A percentile compares a stretch with the other conserved stretches of the same genome.
Evolutionary conservation across 306 rosid genomes (phyloP).

Genomic region (Cucurbita argyrosperma): DNA sequence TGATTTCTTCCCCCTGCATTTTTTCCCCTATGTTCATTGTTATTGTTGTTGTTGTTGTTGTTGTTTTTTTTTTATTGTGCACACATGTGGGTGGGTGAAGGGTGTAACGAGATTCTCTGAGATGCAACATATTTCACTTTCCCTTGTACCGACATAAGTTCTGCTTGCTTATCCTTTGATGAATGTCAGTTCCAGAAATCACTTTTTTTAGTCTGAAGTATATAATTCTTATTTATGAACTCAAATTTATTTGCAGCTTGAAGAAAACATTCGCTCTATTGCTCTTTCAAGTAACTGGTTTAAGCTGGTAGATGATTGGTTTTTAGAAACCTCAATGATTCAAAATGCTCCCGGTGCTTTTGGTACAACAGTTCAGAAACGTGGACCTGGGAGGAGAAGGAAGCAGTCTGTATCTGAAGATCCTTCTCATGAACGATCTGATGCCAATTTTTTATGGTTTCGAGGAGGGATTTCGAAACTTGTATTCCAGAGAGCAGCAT

Average conservation of each 20-base stretch:
- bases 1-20: too few species aligned
- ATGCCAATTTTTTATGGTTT: slow-evolving; percentile 57
- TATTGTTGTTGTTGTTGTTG: too few species aligned
- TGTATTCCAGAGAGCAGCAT: slow-evolving; percentile 64
- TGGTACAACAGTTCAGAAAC: slow-evolving; percentile 57
- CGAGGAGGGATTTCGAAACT: slow-evolving; percentile 56
- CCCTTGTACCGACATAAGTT: too few species aligned
- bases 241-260: slow-evolving; percentile 53
- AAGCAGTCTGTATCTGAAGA: slow-evolving; percentile 52
- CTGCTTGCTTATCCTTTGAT: too few species aligned
- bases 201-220: background rate
- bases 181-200: too few species aligned
- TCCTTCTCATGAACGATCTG: slow-evolving; percentile 24
- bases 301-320: slow-evolving; percentile 70
- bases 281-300: slow-evolving; percentile 70
- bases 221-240: slow-evolving; percentile 4
- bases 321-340: slow-evolving; percentile 36
- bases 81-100: too few species aligned
- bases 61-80: too few species aligned
- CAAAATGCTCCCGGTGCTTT: slow-evolving; percentile 42
- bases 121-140: too few species aligned
- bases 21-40: too few species aligned
- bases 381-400: slow-evolving; percentile 61
- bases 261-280: slow-evolving; percentile 50
- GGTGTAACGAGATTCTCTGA: too few species aligned